These are phyloP conservation scores for Dipteronia dyeriana DNA, from an alignment of 345 rosid genomes.

Conservation along the genomic window DNA sequence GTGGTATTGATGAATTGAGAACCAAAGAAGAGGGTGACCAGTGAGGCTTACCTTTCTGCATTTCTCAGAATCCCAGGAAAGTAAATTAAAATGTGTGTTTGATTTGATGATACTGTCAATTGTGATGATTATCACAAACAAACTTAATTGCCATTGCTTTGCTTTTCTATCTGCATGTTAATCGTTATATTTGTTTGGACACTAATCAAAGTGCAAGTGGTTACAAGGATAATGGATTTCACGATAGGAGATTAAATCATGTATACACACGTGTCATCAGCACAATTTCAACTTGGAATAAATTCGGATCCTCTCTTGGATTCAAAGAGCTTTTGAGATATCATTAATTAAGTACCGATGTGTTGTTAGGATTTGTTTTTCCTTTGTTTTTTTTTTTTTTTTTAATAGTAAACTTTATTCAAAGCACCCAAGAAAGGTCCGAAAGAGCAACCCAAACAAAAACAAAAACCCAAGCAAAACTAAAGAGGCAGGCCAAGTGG, in stretches of 20 bases:
- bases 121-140: constrained; percentile 9
- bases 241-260: neutral
- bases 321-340: no score
- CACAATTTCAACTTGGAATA: no score
- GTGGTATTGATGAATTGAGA: neutral
- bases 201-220: constrained; percentile 19
- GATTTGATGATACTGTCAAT: neutral
- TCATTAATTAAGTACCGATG: no score
- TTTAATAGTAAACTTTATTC: no score
- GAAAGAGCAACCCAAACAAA: no score
- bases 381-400: no score
- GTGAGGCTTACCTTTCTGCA: constrained; percentile 50
- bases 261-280: constrained; percentile 5
- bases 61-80: constrained; percentile 30
- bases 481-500: no score
- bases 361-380: no score
- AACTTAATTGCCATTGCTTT: constrained; percentile 21
- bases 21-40: neutral
- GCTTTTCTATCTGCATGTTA: constrained; percentile 27
- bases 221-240: constrained; percentile 5
- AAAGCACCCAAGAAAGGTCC: no score
- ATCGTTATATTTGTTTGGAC: constrained; percentile 34
- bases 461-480: no score
- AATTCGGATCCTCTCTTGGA: neutral
- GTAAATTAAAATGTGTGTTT: constrained; percentile 1